phyloP scores from a whole-genome alignment of 2,329 filamentous ascomycete genomes.

The Epicoccum sorghinum region DNA sequence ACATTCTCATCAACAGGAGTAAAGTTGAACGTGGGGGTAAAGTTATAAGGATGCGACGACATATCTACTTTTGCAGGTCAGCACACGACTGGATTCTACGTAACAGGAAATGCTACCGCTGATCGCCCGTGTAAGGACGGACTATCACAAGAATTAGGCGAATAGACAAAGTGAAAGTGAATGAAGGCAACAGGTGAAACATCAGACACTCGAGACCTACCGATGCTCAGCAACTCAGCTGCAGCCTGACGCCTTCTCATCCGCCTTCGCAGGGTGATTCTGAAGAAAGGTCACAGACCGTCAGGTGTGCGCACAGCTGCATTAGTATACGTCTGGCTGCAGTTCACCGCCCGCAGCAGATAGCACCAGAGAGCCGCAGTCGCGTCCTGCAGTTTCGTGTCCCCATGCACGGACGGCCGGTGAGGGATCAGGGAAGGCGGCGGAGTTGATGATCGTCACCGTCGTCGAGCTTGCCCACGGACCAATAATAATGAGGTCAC shows the following conservation, averaged over 20 bases:
- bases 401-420: conserved; percentile 19
- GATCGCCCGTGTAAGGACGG: background rate
- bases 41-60: conserved; percentile 33
- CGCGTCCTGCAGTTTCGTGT: conserved; percentile 5
- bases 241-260: conserved; percentile 41
- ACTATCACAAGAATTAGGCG: background rate
- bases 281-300: conserved; percentile 23
- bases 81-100: conserved; percentile 11
- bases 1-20: conserved; percentile 20
- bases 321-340: conserved; percentile 41
- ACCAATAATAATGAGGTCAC: conserved; percentile 1
- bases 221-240: conserved; percentile 24
- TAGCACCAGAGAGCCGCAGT: conserved; percentile 12
- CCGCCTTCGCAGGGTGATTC: conserved; percentile 21
- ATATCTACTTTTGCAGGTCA: conserved; percentile 37
- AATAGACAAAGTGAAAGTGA: background rate
- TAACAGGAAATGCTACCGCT: background rate
- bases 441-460: conserved; percentile 15
- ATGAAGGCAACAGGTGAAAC: conserved; percentile 3
- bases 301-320: conserved; percentile 35
- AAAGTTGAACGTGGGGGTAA: conserved; percentile 23
- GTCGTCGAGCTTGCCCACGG: background rate
- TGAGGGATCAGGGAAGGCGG: conserved; percentile 30
- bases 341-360: conserved; percentile 35
- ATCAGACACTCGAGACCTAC: conserved; percentile 21